Evolutionary conservation across 2,329 filamentous ascomycete genomes (phyloP), one percentile per base, ranked within the genome.

Genomic region (Curvularia sp.): DNA sequence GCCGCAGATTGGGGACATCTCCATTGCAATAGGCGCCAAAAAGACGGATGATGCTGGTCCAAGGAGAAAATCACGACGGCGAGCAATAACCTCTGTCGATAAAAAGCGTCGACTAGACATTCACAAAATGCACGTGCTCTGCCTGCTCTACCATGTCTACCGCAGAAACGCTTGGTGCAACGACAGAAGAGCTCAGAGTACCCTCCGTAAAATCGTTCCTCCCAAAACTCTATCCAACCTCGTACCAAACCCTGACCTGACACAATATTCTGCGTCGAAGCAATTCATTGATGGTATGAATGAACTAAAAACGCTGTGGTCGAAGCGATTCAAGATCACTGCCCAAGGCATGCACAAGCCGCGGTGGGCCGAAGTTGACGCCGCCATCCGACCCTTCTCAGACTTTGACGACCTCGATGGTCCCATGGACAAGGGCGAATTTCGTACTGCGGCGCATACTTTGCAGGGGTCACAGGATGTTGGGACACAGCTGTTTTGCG

Each of bases 121-220:
- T n/a, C 95, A 99, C 76, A 96, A 94, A 76, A 82, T 88, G 60
- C 93, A 99, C 77, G 65, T 98, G 0, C 79, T 97, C 13, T 96
- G 92, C 73, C 82, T 99, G 1, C 78, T 99, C 15, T 86, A 87
- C 9, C 92, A 98, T 75, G 84, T 89, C 15, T 85, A 90, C 64
- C 82, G 87, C 56, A 87, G 93, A 54, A 99, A 98, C 72, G 81
- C 85, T 53, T 97, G 94, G 92, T 97, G 93, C 78, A 96, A 96
- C 69, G 89, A 94, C 71, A 68, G 80, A 13, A 78, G 83, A 55
- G 85, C 91, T 8, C 92, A 96, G 72, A 83, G 81, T 64, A 66
- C 64, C 10, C 45, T 78, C 23, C 70, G 71, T 25, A 76, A 83
- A 39, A 81, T 93, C 36, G 75, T 97, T 5, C 83, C 86, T 1